Conservation (phyloP, 2,329 filamentous ascomycete genomes). For the Periconia sp. region DNA sequence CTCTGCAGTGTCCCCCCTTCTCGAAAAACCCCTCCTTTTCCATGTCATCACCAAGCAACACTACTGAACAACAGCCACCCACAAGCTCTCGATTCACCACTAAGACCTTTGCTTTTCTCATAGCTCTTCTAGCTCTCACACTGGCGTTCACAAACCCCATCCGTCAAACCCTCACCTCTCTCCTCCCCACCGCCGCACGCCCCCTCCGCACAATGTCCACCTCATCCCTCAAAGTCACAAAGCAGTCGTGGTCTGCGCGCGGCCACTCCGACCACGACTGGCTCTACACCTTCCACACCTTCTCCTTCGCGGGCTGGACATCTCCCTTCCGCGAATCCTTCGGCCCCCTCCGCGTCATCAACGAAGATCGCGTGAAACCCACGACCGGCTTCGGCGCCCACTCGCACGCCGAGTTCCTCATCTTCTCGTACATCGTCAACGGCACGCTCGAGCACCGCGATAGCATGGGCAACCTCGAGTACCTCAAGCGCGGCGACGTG, state of each 20-base stretch:
- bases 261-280: constrained; percentile 83
- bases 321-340: constrained; percentile 69
- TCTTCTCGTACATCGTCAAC: constrained; percentile 83
- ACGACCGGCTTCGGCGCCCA: constrained; percentile 82
- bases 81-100: constrained; percentile 17
- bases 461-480: constrained; percentile 71
- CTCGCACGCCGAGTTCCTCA: constrained; percentile 83
- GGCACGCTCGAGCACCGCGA: constrained; percentile 88
- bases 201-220: constrained; percentile 43
- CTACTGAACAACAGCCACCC: constrained; percentile 17
- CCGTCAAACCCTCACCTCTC: constrained; percentile 38
- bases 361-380: constrained; percentile 80
- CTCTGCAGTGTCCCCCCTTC: background rate
- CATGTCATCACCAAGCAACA: constrained; percentile 29
- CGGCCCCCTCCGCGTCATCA: constrained; percentile 79
- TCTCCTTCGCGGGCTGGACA: constrained; percentile 75
- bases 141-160: constrained; percentile 49
- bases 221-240: constrained; percentile 64
- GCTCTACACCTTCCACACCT: constrained; percentile 85
- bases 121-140: constrained; percentile 45
- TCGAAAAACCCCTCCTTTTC: constrained; percentile 15
- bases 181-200: constrained; percentile 29
- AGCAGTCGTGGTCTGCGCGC: constrained; percentile 70
- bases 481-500: constrained; percentile 78
- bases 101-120: constrained; percentile 30